phyloP scores from a whole-genome alignment of 768 basidiomycete genomes.

The Chalciporus sphaerocephalus region DNA sequence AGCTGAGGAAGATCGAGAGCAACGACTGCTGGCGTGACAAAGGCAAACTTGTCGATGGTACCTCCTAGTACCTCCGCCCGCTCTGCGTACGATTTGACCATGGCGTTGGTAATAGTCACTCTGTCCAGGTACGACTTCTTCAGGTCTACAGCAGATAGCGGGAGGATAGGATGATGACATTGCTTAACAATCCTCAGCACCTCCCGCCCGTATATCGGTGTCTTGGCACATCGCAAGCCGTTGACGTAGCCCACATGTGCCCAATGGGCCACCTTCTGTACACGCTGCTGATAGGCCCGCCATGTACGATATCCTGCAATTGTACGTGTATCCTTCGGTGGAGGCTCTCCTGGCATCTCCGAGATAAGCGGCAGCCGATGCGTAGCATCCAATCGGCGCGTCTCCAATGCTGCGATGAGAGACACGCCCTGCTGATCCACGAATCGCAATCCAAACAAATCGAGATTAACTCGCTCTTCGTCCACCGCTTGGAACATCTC shows the following conservation, averaged over 20 bases:
- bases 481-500: slow-evolving; percentile 54
- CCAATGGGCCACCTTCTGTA: slow-evolving; percentile 57
- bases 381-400: slow-evolving; percentile 56
- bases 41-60: slow-evolving; percentile 67
- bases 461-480: slow-evolving; percentile 55
- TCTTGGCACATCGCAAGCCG: slow-evolving; percentile 54
- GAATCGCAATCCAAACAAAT: slow-evolving; percentile 61
- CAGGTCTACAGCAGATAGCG: slow-evolving; percentile 42
- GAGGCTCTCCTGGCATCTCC: slow-evolving; percentile 57
- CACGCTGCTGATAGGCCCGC: slow-evolving; percentile 44
- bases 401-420: slow-evolving; percentile 49
- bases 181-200: slow-evolving; percentile 37
- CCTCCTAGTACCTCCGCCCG: slow-evolving; percentile 53
- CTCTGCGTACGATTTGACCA: slow-evolving; percentile 60
- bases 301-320: slow-evolving; percentile 66
- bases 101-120: slow-evolving; percentile 37
- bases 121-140: slow-evolving; percentile 42
- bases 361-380: slow-evolving; percentile 47
- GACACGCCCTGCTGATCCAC: slow-evolving; percentile 52
- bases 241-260: slow-evolving; percentile 72
- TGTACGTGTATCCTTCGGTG: slow-evolving; percentile 70
- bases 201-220: slow-evolving; percentile 46
- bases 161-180: slow-evolving; percentile 48
- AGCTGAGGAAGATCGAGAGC: slow-evolving; percentile 68
- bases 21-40: slow-evolving; percentile 74